These are phyloP conservation scores for Tremellales sp. DNA, from an alignment of 1,284 basidiomycete species.

Conservation along the genomic window DNA sequence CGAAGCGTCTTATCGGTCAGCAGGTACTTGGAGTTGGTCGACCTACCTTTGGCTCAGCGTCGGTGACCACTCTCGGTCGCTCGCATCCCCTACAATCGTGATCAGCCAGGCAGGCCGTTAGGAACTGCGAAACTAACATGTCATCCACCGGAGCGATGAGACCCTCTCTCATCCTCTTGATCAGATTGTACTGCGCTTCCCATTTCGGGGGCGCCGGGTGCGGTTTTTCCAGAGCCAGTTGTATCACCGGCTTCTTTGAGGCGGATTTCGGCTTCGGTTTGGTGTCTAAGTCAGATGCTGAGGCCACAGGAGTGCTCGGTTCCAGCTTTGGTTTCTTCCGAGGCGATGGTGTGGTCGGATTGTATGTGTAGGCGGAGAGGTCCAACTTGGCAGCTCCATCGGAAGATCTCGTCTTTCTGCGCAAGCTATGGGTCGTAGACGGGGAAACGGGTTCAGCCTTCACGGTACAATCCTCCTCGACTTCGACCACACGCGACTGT, in stretches of 20 bases:
- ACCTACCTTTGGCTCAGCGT: conserved; percentile 64
- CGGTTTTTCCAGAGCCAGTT: conserved; percentile 59
- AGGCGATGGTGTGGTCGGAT: conserved; percentile 3
- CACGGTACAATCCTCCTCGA: conserved; percentile 9
- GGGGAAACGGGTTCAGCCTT: conserved; percentile 2
- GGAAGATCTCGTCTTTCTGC: conserved; percentile 9
- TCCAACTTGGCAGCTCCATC: background rate
- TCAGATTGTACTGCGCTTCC: conserved; percentile 69
- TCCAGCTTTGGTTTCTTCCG: conserved; percentile 12
- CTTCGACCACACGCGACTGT: conserved; percentile 14
- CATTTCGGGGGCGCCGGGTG: conserved; percentile 71
- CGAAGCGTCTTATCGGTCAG: conserved; percentile 59
- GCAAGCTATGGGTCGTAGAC: conserved; percentile 3
- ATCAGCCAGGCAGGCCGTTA: background rate
- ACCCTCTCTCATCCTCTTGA: conserved; percentile 69
- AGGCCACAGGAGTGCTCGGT: conserved; percentile 1
- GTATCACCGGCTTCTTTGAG: conserved; percentile 48
- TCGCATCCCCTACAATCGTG: conserved; percentile 31
- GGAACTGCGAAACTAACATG: conserved; percentile 63
- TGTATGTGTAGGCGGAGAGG: conserved; percentile 10
- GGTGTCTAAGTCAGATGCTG: background rate
- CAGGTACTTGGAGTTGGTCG: background rate
- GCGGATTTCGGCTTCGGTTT: conserved; percentile 2
- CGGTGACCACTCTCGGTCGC: conserved; percentile 37
- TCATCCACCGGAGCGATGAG: conserved; percentile 82